Evolutionary conservation across 129 eudicot genomes (phyloP), one percentile per base, ranked within the genome.

Genomic region (Escallonia rubra): DNA sequence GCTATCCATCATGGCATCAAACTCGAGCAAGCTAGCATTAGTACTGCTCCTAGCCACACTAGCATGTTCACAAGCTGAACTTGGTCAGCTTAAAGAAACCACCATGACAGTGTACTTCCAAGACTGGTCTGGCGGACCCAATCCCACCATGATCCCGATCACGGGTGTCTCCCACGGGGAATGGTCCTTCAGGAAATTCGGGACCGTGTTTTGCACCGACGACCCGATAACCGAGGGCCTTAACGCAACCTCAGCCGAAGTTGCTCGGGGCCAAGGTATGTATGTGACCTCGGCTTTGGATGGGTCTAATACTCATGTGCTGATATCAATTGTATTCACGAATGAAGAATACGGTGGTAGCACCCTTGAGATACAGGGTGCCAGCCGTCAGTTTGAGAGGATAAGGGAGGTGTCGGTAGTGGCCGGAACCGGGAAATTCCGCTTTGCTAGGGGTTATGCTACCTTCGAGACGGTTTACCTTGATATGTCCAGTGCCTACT

Each of bases 401-500:
- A 63, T 68, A 13, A 59, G 82, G 50, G 82, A 76, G 76, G 63
- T 81, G 65, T 72, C 76, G n/a, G 69, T 76, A 14, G 82, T 81
- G 43, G 86, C 78, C 5, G 82, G 82, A 61, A 76, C 86, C 9
- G 81, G 79, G 41, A 72, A 57, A 8, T 76, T 76, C 42, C 62
- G 78, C 13, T 64, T 68, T 40, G 80, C 75, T 13, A 73, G 78
- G n/a, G 76, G 80, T 5, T 75, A 70, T 44, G 78, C 48, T 48
- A 76, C 79, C 8, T 63, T 72, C 6, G 86, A 68, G 69, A 68
- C 79, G 0, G 14, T 73, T 68, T 44, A 47, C 5, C 0, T 16
- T 2, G 42, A 9, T 5, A 16, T 14, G 59, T 8, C 59, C 14
- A 54, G 4, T 54, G 16, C 7, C 3, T 54, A 54, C 59, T 11